These are phyloP conservation scores for Breviolum minutum DNA, from an alignment of 73 alveolate species.

Conservation along the genomic window DNA sequence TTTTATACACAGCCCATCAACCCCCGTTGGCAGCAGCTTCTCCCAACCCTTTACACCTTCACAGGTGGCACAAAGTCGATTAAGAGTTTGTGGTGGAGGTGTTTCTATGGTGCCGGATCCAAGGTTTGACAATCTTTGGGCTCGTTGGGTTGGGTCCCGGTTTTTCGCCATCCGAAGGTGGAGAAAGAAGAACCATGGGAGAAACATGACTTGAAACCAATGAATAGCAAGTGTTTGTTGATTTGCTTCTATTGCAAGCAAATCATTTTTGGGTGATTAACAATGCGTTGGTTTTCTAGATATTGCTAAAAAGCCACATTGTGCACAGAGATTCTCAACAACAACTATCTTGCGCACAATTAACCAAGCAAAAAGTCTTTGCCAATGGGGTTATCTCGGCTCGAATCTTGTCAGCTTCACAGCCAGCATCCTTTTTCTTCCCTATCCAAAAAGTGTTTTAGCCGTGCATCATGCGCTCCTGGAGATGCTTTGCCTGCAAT, in stretches of 20 bases:
- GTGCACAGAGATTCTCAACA: background rate
- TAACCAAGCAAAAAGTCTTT: too few species aligned
- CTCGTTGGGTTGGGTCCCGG: too few species aligned
- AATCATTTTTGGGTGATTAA: background rate
- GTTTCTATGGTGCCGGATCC: constrained; percentile 36
- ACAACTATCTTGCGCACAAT: too few species aligned
- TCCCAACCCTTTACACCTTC: too few species aligned
- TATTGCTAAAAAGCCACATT: background rate
- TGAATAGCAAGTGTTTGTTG: background rate
- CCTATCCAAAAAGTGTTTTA: constrained; percentile 31
- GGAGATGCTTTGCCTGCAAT: constrained; percentile 2
- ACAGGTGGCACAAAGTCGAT: constrained; percentile 75
- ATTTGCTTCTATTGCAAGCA: background rate
- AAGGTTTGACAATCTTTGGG: background rate
- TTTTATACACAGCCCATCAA: too few species aligned
- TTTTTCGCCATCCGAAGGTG: too few species aligned
- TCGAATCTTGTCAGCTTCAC: background rate
- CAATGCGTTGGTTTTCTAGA: background rate
- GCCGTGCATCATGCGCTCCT: constrained; percentile 43
- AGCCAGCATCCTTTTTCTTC: constrained; percentile 33
- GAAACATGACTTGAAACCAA: background rate
- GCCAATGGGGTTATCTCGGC: background rate
- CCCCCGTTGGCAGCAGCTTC: too few species aligned
- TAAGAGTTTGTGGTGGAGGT: constrained; percentile 5
- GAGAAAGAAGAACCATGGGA: background rate